These are phyloP conservation scores for Lepidium sativum DNA, from an alignment of 345 rosid species.

Conservation along the genomic window DNA sequence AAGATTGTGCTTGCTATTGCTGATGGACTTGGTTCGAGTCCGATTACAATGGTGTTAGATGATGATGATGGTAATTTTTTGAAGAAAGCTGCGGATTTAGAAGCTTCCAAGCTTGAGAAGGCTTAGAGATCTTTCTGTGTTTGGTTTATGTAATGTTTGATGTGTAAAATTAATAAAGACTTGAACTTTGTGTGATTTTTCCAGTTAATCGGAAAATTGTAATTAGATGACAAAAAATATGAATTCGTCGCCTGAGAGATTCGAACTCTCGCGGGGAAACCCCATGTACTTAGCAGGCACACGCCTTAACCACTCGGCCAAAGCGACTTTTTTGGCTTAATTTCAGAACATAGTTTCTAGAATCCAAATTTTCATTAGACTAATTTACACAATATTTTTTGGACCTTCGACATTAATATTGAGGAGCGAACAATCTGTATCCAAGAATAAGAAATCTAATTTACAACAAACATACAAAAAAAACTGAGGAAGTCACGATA, in stretches of 20 bases:
- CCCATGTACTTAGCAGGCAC: constrained; percentile 76
- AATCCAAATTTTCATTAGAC: too few species aligned
- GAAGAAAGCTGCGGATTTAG: constrained; percentile 62
- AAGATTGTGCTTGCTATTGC: constrained; percentile 68
- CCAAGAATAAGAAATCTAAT: too few species aligned
- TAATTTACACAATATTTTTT: too few species aligned
- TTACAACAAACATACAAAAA: too few species aligned
- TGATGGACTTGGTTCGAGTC: constrained; percentile 56
- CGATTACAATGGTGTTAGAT: constrained; percentile 64
- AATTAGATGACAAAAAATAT: neutral
- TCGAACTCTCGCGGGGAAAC: constrained; percentile 68
- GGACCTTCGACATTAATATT: too few species aligned
- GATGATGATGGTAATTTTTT: constrained; percentile 43
- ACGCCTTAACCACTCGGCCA: constrained; percentile 67
- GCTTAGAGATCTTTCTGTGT: neutral
- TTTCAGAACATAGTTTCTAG: too few species aligned
- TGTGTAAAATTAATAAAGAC: neutral
- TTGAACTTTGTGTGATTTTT: neutral
- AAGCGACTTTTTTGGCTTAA: constrained; percentile 18
- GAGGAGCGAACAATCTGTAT: too few species aligned
- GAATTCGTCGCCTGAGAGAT: constrained; percentile 65
- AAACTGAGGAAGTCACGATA: too few species aligned
- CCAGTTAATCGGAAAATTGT: neutral
- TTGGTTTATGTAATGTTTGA: too few species aligned
- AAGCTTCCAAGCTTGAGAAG: constrained; percentile 40